Evolutionary conservation across 2,329 filamentous ascomycete genomes (phyloP).

Genomic region (Hymenoscyphus albidus): DNA sequence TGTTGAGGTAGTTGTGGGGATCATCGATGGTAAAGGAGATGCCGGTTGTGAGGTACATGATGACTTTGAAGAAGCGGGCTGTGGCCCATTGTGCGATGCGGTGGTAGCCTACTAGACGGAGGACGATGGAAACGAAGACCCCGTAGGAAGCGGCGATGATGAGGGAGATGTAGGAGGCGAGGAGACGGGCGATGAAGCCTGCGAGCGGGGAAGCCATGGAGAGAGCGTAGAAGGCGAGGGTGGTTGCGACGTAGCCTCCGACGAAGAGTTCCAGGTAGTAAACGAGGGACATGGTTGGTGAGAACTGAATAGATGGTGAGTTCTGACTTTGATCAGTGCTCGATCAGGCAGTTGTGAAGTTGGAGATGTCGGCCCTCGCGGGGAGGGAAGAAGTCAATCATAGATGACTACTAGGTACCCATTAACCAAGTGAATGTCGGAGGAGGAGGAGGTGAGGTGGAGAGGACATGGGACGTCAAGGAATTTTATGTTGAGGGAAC

Average conservation of each 20-base stretch:
- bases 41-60: constrained; percentile 72
- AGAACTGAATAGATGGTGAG: background rate
- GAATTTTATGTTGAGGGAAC: constrained; percentile 2
- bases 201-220: constrained; percentile 56
- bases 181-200: constrained; percentile 64
- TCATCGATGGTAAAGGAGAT: constrained; percentile 74
- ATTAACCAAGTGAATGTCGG: constrained; percentile 4
- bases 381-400: constrained; percentile 28
- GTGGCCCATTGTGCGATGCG: constrained; percentile 82
- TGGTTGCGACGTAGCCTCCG: constrained; percentile 49
- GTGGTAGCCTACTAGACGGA: constrained; percentile 68
- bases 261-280: constrained; percentile 43
- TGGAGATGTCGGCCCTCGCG: constrained; percentile 27
- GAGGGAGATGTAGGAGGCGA: constrained; percentile 63
- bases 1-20: constrained; percentile 50
- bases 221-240: constrained; percentile 55
- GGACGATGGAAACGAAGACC: constrained; percentile 65
- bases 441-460: background rate
- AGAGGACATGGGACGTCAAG: background rate
- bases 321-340: background rate
- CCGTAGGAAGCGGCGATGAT: constrained; percentile 66
- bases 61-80: constrained; percentile 73
- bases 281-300: constrained; percentile 30
- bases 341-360: background rate
- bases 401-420: constrained; percentile 17